Evolutionary conservation across 2,329 filamentous ascomycete genomes (phyloP).

Genomic region (Plenodomus biglobosus): DNA sequence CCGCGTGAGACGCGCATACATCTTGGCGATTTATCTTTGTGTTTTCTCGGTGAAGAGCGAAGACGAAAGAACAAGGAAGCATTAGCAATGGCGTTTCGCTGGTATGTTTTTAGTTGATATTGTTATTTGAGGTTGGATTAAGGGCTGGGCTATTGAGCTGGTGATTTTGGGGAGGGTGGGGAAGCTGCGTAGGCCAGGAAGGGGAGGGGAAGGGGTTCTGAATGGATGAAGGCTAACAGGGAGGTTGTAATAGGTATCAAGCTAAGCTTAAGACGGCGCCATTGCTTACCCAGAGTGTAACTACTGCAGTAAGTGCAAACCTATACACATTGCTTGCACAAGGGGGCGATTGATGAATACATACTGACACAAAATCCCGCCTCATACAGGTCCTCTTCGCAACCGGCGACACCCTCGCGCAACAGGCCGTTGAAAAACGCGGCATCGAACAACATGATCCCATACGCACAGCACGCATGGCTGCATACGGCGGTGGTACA

Average conservation of each 20-base stretch:
- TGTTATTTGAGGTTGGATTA: too few relatives aligned
- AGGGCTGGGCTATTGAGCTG: too few relatives aligned
- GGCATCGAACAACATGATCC: constrained; percentile 74
- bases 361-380: neutral
- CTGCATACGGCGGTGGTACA: constrained; percentile 74
- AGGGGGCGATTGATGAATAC: neutral
- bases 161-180: too few relatives aligned
- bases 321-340: too few relatives aligned
- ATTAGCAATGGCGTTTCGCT: constrained; percentile 11
- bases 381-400: constrained; percentile 73
- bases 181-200: too few relatives aligned
- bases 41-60: too few relatives aligned
- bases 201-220: too few relatives aligned
- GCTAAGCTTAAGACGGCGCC: constrained; percentile 76
- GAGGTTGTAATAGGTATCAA: constrained; percentile 86
- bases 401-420: constrained; percentile 85
- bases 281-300: constrained; percentile 85
- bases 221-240: too few relatives aligned
- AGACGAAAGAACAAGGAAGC: too few relatives aligned
- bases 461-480: constrained; percentile 74
- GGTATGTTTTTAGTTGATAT: too few relatives aligned
- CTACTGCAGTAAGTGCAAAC: constrained; percentile 68
- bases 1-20: too few relatives aligned
- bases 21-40: too few relatives aligned
- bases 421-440: constrained; percentile 84